Evolutionary conservation across 169 alveolate species (phyloP), one percentile per base, ranked within the genome.

Genomic region (Besnoitia besnoiti): DNA sequence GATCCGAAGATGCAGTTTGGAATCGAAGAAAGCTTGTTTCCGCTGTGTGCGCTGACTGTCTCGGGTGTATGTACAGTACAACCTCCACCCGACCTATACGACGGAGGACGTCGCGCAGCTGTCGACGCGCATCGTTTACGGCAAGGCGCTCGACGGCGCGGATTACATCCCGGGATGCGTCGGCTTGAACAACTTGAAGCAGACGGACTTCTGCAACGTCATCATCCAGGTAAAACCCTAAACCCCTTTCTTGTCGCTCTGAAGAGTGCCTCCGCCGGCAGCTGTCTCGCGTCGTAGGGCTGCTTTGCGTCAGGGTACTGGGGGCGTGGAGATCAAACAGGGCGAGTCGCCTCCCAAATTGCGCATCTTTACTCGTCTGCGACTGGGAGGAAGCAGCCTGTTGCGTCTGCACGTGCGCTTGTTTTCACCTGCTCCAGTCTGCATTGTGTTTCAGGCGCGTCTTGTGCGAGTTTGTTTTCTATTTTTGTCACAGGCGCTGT

Each of bases 151-250:
- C 85, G 99, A 98, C 90, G 99, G 99, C 51, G 98, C 99, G 27
- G 98, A 98, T 79, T 99, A 95, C 93, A 95, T 97, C 40, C 99
- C 99, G 16, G 99, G 93, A 27, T 96, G 97, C 93, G 96, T 98
- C 21, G 99, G 99, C 5, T 95, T 99, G 87, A 99, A 98, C 92
- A 98, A 98, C 96, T 95, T 99, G 85, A 98, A 98, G 93, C 95
- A 98, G 40, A 98, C 99, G 21, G 99, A 99, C 95, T 98, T 97
- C 96, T 97, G 98, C 93, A 99, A 99, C 94, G 99, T 98, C 19
- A 94, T 99, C 24, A 97, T 99, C 75, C 99, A 99, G 96, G 96
- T 97, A 19, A 0, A 73, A 55, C 80, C 3, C 12, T 35, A 50
- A 14, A 10, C 80, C 46, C 4, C 80, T 16, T 35, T 67, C n/a